phyloP scores from a whole-genome alignment of 257 asterid genomes.

The Nicotiana tomentosiformis region DNA sequence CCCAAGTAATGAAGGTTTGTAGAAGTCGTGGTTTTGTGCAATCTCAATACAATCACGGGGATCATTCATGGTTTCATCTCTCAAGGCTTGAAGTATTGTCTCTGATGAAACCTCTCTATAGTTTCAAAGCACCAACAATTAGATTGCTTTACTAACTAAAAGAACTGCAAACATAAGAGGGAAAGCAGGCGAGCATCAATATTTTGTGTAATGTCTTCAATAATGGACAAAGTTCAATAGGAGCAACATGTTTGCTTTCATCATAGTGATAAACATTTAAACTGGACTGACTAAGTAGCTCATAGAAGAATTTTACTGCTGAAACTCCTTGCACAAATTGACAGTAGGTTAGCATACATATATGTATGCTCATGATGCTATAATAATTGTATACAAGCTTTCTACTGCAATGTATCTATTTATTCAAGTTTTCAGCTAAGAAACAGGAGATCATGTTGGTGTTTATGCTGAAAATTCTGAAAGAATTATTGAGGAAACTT shows the following conservation, averaged over 20 bases:
- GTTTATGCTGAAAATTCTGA: too few relatives aligned
- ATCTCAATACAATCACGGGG: slow-evolving; percentile 81
- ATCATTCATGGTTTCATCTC: slow-evolving; percentile 73
- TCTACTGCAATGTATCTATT: too few relatives aligned
- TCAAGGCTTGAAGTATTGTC: slow-evolving; percentile 67
- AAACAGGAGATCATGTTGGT: too few relatives aligned
- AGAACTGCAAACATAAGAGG: too few relatives aligned
- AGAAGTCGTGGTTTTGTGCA: slow-evolving; percentile 68
- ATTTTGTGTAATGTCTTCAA: slow-evolving; percentile 64
- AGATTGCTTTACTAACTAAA: neutral
- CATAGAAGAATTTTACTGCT: slow-evolving; percentile 83
- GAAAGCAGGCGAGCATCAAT: slow-evolving; percentile 16
- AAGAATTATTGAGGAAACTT: too few relatives aligned
- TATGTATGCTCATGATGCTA: too few relatives aligned
- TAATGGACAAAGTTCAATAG: slow-evolving; percentile 79
- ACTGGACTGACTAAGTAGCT: slow-evolving; percentile 71
- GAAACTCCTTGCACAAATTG: slow-evolving; percentile 60
- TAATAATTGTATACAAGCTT: too few relatives aligned
- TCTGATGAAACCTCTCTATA: slow-evolving; percentile 54
- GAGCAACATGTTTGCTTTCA: slow-evolving; percentile 69
- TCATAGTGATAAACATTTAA: slow-evolving; percentile 58
- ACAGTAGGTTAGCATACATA: neutral
- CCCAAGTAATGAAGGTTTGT: slow-evolving; percentile 80
- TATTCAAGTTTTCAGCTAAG: too few relatives aligned
- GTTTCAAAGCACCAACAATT: neutral